Conservation (phyloP, 2,329 filamentous ascomycete genomes). For the Trichophaea hybrida region DNA sequence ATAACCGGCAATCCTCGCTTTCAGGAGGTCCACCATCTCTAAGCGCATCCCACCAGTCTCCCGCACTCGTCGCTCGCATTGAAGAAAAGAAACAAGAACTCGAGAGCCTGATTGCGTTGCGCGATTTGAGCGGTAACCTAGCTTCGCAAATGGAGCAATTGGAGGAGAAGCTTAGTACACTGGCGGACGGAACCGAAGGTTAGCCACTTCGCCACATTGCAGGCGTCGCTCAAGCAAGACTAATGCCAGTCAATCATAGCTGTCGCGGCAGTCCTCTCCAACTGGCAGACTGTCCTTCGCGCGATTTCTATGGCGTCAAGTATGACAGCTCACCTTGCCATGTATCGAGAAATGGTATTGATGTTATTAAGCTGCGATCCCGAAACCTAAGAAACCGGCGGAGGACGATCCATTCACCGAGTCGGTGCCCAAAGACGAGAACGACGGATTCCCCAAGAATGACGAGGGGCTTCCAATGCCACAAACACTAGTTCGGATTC, state of each 20-base stretch:
- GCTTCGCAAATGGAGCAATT: constrained; percentile 71
- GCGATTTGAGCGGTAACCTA: constrained; percentile 62
- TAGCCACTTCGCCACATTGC: constrained; percentile 6
- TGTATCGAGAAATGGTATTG: constrained; percentile 14
- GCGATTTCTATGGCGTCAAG: constrained; percentile 78
- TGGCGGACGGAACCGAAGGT: constrained; percentile 75
- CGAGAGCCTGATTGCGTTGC: constrained; percentile 60
- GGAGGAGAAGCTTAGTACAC: constrained; percentile 60
- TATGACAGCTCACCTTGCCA: constrained; percentile 34
- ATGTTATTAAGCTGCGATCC: constrained; percentile 47
- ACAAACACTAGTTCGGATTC: constrained; percentile 71
- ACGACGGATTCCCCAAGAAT: constrained; percentile 26
- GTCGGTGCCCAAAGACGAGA: constrained; percentile 32
- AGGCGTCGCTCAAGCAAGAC: not conserved
- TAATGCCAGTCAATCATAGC: constrained; percentile 36
- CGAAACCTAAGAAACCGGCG: constrained; percentile 40
- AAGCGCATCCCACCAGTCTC: constrained; percentile 43
- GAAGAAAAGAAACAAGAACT: constrained; percentile 76
- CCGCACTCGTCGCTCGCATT: constrained; percentile 58
- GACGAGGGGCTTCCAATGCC: constrained; percentile 43
- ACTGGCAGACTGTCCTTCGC: constrained; percentile 75
- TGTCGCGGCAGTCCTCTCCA: constrained; percentile 69
- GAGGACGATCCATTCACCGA: constrained; percentile 30
- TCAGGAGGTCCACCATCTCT: constrained; percentile 34
- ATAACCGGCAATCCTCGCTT: constrained; percentile 49